Evolutionary conservation across 2,329 filamentous ascomycete genomes (phyloP).

Genomic region (Monilinia vaccinii-corymbosi): DNA sequence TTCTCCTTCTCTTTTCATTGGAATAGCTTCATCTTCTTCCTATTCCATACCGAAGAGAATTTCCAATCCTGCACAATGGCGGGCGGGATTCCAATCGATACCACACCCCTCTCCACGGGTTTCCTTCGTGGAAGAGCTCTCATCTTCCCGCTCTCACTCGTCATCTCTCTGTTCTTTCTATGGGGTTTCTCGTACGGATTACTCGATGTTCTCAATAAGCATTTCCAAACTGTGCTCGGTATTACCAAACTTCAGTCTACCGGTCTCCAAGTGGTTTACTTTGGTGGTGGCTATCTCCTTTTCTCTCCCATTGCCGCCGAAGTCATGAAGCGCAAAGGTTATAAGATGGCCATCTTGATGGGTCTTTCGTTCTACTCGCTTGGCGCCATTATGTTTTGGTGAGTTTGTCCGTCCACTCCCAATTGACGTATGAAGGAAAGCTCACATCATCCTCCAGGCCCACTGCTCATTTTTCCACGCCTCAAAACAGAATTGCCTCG

Average conservation of each 20-base stretch:
- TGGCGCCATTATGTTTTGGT: constrained; percentile 41
- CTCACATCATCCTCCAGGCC: constrained; percentile 65
- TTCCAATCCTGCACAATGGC: constrained; percentile 29
- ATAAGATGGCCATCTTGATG: constrained; percentile 69
- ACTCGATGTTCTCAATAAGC: constrained; percentile 69
- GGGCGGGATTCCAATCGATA: constrained; percentile 33
- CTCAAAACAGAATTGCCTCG: constrained; percentile 45
- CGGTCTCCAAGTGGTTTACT: constrained; percentile 63
- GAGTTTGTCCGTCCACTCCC: not conserved
- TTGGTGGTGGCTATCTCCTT: constrained; percentile 59
- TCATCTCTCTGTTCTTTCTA: constrained; percentile 73
- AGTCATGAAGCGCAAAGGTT: constrained; percentile 65
- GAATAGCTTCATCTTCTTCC: not conserved
- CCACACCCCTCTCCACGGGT: constrained; percentile 32
- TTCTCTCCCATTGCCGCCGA: constrained; percentile 59
- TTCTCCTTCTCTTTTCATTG: not conserved
- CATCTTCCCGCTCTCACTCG: constrained; percentile 43
- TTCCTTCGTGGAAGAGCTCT: constrained; percentile 33
- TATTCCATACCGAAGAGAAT: not conserved
- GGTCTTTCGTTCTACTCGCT: constrained; percentile 65
- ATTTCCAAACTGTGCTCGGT: constrained; percentile 56
- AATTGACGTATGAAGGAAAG: not conserved
- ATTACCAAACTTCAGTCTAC: constrained; percentile 51
- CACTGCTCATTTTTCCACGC: constrained; percentile 56
- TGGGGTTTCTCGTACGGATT: constrained; percentile 88